These are phyloP conservation scores for Candida sonorensis DNA, from an alignment of 805 yeast genomes.

Conservation along the genomic window DNA sequence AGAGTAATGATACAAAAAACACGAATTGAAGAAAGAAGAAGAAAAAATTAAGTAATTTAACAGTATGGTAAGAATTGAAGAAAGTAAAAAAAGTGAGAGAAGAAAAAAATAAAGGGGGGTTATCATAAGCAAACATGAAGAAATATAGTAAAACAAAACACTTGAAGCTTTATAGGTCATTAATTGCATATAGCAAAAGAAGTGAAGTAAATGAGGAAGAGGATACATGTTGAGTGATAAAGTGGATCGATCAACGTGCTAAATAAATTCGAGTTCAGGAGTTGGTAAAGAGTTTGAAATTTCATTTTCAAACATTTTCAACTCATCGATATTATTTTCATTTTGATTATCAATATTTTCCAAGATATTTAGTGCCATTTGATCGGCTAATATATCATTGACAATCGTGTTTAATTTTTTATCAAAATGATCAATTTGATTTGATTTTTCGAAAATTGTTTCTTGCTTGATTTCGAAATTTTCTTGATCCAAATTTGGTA, in stretches of 20 bases:
- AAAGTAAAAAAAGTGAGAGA: too few relatives aligned
- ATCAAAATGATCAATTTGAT: conserved; percentile 28
- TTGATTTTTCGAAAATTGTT: conserved; percentile 23
- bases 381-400: conserved; percentile 27
- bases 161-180: too few relatives aligned
- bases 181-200: too few relatives aligned
- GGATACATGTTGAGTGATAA: background rate
- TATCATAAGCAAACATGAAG: background rate
- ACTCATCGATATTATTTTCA: conserved; percentile 24
- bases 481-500: conserved; percentile 1
- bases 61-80: too few relatives aligned
- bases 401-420: conserved; percentile 16
- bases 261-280: conserved; percentile 11
- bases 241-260: background rate
- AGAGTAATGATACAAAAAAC: too few relatives aligned
- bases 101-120: too few relatives aligned
- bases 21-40: too few relatives aligned
- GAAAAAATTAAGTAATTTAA: too few relatives aligned
- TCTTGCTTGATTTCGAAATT: conserved; percentile 5
- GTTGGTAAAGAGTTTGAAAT: conserved; percentile 14
- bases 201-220: background rate
- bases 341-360: conserved; percentile 24
- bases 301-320: conserved; percentile 23
- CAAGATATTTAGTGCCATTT: conserved; percentile 28
- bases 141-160: background rate